A percentile compares a stretch with the other conserved stretches of the same genome.
Conservation (phyloP, 1,284 basidiomycete species). For the Apiotrichum laibachii region DNA sequence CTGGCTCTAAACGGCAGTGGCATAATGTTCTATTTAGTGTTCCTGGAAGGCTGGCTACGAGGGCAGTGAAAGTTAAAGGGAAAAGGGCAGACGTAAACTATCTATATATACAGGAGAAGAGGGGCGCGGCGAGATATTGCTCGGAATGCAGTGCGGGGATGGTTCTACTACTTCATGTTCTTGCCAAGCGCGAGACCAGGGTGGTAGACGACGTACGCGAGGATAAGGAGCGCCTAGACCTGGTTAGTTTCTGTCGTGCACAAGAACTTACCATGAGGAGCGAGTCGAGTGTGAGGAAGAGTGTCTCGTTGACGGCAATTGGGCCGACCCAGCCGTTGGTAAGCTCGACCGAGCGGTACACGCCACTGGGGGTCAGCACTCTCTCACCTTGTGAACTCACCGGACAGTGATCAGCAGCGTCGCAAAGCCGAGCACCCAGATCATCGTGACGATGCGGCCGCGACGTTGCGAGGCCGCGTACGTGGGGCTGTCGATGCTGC, state of each 20-base stretch:
- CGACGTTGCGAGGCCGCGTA: neutral
- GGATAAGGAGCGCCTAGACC: constrained; percentile 13
- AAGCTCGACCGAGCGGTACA: constrained; percentile 49
- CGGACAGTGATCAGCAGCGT: constrained; percentile 43
- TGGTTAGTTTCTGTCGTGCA: neutral
- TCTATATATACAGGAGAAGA: too few relatives aligned
- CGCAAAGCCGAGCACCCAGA: constrained; percentile 22
- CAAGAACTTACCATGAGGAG: constrained; percentile 33
- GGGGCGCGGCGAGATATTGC: too few relatives aligned
- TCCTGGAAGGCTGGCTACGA: too few relatives aligned
- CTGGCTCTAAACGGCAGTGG: too few relatives aligned
- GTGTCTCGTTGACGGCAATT: constrained; percentile 38
- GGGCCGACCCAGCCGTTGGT: constrained; percentile 42
- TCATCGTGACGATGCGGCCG: constrained; percentile 9
- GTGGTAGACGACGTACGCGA: constrained; percentile 20
- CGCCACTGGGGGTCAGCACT: constrained; percentile 25
- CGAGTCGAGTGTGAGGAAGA: constrained; percentile 41
- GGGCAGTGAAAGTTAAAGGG: too few relatives aligned
- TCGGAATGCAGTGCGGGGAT: too few relatives aligned
- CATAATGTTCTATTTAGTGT: too few relatives aligned
- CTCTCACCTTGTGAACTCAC: constrained; percentile 15
- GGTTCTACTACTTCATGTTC: too few relatives aligned
- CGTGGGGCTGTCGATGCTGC: neutral
- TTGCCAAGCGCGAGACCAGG: constrained; percentile 13
- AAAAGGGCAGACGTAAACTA: too few relatives aligned